phyloP scores from a whole-genome alignment of 257 asterid genomes.

The Sherardia arvensis region DNA sequence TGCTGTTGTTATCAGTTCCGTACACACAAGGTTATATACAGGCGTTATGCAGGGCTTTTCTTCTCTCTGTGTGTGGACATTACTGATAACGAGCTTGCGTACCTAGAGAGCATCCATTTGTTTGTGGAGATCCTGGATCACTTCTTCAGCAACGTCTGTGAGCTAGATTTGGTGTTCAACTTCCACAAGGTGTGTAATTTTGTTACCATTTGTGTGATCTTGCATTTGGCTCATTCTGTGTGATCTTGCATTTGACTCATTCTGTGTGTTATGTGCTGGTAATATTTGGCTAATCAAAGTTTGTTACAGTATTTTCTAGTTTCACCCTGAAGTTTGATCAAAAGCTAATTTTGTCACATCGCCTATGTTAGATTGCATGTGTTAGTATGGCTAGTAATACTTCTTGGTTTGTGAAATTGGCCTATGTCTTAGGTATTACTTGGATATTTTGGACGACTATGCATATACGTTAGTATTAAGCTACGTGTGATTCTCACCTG shows the following conservation, averaged over 20 bases:
- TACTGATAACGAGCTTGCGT: constrained; percentile 89
- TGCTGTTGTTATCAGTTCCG: constrained; percentile 56
- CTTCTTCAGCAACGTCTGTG: constrained; percentile 98
- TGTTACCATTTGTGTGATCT: not conserved
- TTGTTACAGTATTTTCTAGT: not conserved
- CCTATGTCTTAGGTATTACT: not conserved
- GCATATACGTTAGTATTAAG: too few relatives aligned
- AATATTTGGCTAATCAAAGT: not conserved
- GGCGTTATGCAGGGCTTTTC: constrained; percentile 94
- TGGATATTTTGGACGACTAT: not conserved
- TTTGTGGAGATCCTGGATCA: constrained; percentile 98
- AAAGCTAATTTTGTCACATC: too few relatives aligned
- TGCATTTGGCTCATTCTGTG: not conserved
- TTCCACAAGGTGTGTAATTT: constrained; percentile 90
- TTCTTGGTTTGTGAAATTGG: not conserved
- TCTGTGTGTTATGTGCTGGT: not conserved
- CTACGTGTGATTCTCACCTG: too few relatives aligned
- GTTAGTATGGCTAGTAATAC: not conserved
- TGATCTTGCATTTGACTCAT: not conserved
- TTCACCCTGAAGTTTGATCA: too few relatives aligned
- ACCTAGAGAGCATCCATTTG: constrained; percentile 83
- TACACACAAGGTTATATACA: constrained; percentile 87
- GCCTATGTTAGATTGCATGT: not conserved
- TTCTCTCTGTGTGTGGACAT: constrained; percentile 97
- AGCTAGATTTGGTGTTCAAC: constrained; percentile 89